Evolutionary conservation across 495 filamentous ascomycete species (phyloP), one percentile per base, ranked within the genome.

Genomic region (Penicillium lividum): DNA sequence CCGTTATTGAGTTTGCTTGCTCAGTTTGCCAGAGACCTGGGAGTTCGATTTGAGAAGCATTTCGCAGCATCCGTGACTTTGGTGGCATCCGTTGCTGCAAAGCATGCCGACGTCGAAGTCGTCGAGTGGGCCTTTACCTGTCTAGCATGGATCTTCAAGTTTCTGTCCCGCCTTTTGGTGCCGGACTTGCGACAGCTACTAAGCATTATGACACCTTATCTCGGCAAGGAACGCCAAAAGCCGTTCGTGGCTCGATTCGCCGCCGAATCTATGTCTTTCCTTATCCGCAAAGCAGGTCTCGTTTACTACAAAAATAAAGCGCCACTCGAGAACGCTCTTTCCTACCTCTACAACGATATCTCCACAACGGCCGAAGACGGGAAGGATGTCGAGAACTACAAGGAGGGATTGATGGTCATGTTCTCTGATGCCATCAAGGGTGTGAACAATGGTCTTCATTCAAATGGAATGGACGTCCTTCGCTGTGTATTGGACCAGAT

Each of bases 41-140:
- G 92, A 33, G 78, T 80, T n/a, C 81, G 85, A 49, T 98, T 99
- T 65, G 93, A 97, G 73, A 88, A 86, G 53, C 85, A 96, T 66
- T 96, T 97, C 69, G 80, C 80, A 16, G 78, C 82, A 16, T 80
- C 87, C 4, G 83, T 97, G 42, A 80, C 77, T 10, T 71, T 94
- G 53, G 83, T 98, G 40, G 73, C 81, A 6, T 82, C 80, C 4
- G 67, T 91, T 36, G 86, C 87, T 34, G 83, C 84, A 25, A 83
- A 79, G 49, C 82, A 89, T 63, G 59, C 74, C 1, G 84, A 86
- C 60, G 81, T 90, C 31, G 91, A 93, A 61, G 90, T 91, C 15
- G 87, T 95, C 36, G 92, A 99, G 76, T 98, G 94, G 95, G 93
- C 91, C 55, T 98, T 99, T 69, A 91, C 85, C 46, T 92, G 91